Conservation (phyloP, 805 yeast genomes). For the Priceomyces haplophilus region DNA sequence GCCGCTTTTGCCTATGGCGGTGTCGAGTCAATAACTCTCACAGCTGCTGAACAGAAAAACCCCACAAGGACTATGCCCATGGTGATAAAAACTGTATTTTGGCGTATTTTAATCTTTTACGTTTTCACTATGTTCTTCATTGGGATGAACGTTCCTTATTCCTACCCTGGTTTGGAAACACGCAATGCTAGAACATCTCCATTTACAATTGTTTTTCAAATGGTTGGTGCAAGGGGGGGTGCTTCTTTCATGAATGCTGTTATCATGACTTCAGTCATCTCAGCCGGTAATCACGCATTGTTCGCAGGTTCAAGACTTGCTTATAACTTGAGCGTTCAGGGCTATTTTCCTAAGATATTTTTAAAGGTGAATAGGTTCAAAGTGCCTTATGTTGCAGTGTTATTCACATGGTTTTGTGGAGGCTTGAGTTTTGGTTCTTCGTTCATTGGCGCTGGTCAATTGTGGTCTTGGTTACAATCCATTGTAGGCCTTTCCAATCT, state of each 20-base stretch:
- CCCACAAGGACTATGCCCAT: conserved; percentile 30
- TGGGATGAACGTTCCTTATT: conserved; percentile 41
- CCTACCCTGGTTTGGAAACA: conserved; percentile 30
- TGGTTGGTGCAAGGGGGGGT: conserved; percentile 41
- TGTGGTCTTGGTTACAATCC: conserved; percentile 53
- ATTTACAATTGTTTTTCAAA: conserved; percentile 41
- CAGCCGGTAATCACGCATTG: conserved; percentile 54
- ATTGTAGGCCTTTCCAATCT: conserved; percentile 54
- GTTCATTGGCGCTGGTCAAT: conserved; percentile 50
- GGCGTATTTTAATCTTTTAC: conserved; percentile 33
- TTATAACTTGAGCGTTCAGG: conserved; percentile 49
- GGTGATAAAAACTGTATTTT: conserved; percentile 29
- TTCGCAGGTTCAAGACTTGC: conserved; percentile 50
- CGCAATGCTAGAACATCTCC: conserved; percentile 34
- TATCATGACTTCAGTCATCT: conserved; percentile 51
- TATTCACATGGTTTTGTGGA: conserved; percentile 50
- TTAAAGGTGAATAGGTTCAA: conserved; percentile 41
- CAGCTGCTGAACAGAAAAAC: conserved; percentile 33
- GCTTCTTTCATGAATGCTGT: conserved; percentile 52
- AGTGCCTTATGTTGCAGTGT: conserved; percentile 49
- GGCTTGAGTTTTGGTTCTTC: conserved; percentile 62
- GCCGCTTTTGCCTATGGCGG: conserved; percentile 55
- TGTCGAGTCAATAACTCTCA: conserved; percentile 37
- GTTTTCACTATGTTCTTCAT: conserved; percentile 38
- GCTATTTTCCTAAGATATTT: conserved; percentile 44